Evolutionary conservation across 306 rosid species (phyloP).

Genomic region (Macrotyloma uniflorum): DNA sequence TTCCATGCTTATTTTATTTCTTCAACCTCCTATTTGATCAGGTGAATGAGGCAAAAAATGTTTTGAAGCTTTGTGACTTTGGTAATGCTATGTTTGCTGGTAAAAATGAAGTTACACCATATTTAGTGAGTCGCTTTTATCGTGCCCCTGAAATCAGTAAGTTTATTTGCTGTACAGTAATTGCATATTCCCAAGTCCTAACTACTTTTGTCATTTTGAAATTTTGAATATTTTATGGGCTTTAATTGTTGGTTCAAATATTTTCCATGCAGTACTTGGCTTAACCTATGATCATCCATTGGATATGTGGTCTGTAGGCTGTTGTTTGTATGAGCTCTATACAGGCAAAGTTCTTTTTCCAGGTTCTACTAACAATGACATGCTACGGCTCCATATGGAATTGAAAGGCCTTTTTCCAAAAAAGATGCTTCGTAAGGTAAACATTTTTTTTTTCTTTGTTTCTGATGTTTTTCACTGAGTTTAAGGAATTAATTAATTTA

Average conservation of each 20-base stretch:
- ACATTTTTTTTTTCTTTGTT: neutral
- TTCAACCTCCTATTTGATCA: conserved; percentile 36
- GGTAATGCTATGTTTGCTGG: conserved; percentile 99
- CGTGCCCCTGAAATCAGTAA: conserved; percentile 96
- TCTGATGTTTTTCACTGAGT: neutral
- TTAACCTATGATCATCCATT: conserved; percentile 88
- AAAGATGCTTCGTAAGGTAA: conserved; percentile 93
- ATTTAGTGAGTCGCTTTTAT: conserved; percentile 88
- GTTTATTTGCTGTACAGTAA: conserved; percentile 17
- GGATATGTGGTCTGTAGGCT: conserved; percentile 99
- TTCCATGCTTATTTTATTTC: neutral
- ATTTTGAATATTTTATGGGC: neutral
- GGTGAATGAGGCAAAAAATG: conserved; percentile 99
- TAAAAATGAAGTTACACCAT: conserved; percentile 94
- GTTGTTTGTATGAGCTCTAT: conserved; percentile 86
- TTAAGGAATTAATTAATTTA: neutral
- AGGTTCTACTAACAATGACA: conserved; percentile 93
- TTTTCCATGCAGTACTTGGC: conserved; percentile 51
- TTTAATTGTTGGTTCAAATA: conserved; percentile 12
- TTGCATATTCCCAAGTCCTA: neutral
- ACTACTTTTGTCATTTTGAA: neutral
- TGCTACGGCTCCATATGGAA: conserved; percentile 97
- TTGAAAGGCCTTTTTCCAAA: conserved; percentile 90
- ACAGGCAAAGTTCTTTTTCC: conserved; percentile 97
- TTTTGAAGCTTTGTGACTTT: conserved; percentile 95